Conservation (phyloP, 1,284 basidiomycete species). For the Cutaneotrichosporon cutaneum region DNA sequence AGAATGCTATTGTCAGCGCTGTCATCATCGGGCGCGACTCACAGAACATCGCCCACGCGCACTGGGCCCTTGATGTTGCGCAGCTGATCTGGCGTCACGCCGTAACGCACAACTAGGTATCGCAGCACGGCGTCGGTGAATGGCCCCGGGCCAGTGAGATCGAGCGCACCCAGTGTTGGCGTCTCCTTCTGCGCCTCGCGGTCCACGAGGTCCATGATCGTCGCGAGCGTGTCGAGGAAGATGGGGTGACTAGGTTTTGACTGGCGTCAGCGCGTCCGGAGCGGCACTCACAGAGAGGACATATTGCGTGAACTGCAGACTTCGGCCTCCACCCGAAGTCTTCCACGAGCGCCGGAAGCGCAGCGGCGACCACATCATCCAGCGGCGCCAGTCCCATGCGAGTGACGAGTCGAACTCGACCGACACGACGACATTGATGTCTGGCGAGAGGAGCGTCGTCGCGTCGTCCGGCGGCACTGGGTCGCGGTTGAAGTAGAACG, state of each 20-base stretch:
- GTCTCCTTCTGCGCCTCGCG: not conserved
- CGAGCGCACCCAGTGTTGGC: conserved; percentile 15
- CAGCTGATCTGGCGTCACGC: conserved; percentile 35
- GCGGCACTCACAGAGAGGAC: conserved; percentile 26
- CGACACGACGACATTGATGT: conserved; percentile 36
- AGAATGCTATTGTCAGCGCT: conserved; percentile 17
- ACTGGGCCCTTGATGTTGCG: conserved; percentile 27
- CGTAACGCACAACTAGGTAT: conserved; percentile 41
- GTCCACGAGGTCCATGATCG: conserved; percentile 19
- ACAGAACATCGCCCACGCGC: conserved; percentile 43
- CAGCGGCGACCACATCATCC: conserved; percentile 16
- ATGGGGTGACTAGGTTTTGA: conserved; percentile 39
- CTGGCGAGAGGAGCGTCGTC: conserved; percentile 32
- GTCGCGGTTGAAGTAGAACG: not conserved
- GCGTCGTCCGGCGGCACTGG: conserved; percentile 17
- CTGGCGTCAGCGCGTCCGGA: conserved; percentile 14
- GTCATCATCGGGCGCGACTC: conserved; percentile 8
- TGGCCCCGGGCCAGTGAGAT: conserved; percentile 37
- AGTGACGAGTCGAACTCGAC: conserved; percentile 37
- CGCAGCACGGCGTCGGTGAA: conserved; percentile 40
- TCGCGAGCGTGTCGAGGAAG: conserved; percentile 37
- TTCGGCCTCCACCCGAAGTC: conserved; percentile 12
- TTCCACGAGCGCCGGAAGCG: conserved; percentile 6
- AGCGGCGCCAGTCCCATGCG: conserved; percentile 12
- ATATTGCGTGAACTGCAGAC: conserved; percentile 37